Evolutionary conservation across 2,329 filamentous ascomycete species (phyloP).

Genomic region (Botrytis fabae): DNA sequence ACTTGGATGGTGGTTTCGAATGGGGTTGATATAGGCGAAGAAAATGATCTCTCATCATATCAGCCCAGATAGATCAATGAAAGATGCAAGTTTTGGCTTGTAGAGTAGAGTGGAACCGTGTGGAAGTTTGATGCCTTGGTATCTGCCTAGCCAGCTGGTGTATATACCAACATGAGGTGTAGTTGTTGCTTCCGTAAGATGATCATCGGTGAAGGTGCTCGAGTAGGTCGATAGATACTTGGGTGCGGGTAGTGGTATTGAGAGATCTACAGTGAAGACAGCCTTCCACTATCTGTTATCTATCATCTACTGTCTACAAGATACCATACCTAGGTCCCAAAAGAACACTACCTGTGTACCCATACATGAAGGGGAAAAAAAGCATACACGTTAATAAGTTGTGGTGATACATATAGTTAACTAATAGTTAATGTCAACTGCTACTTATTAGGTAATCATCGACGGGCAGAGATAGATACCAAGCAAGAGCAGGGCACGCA

Average conservation of each 20-base stretch:
- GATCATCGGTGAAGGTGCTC: not conserved
- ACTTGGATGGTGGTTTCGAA: not conserved
- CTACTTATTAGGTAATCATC: not conserved
- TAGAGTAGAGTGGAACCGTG: not conserved
- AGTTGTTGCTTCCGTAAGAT: not conserved
- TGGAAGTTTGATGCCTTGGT: not conserved
- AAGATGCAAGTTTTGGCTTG: too few relatives aligned
- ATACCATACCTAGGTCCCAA: too few relatives aligned
- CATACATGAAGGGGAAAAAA: not conserved
- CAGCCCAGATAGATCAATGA: too few relatives aligned
- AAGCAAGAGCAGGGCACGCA: not conserved
- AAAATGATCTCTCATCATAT: too few relatives aligned
- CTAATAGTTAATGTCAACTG: too few relatives aligned
- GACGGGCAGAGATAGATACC: not conserved
- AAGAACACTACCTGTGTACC: too few relatives aligned
- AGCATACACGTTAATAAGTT: too few relatives aligned
- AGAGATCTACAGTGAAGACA: not conserved
- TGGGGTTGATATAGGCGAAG: not conserved
- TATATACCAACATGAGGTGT: not conserved
- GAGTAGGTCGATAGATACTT: not conserved
- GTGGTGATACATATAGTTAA: too few relatives aligned
- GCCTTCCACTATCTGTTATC: too few relatives aligned
- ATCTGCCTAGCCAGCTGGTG: too few relatives aligned
- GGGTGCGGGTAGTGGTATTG: too few relatives aligned
- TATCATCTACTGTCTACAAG: too few relatives aligned